Evolutionary conservation across 1,284 basidiomycete genomes (phyloP).

Genomic region (Boletus semigastroideus): DNA sequence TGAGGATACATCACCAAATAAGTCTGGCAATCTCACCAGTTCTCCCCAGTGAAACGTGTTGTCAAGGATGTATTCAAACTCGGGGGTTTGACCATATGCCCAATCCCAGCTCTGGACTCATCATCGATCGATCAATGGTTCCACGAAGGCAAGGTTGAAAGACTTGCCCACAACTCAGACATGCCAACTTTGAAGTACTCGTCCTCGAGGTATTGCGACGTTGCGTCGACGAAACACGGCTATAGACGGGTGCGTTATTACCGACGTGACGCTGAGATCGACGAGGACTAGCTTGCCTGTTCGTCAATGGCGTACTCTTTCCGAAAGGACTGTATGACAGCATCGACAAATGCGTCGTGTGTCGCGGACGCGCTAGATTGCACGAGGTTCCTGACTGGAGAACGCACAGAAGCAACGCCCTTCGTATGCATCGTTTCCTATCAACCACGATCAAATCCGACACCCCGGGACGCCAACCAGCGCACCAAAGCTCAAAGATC

Average conservation of each 20-base stretch:
- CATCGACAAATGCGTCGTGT: constrained; percentile 72
- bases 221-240: constrained; percentile 43
- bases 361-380: constrained; percentile 53
- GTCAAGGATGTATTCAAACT: constrained; percentile 70
- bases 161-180: constrained; percentile 65
- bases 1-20: neutral
- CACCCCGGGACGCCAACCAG: neutral
- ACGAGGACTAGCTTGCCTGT: constrained; percentile 34
- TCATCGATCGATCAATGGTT: neutral
- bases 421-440: constrained; percentile 80
- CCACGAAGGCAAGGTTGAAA: neutral
- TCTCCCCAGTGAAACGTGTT: constrained; percentile 59
- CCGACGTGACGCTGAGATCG: neutral
- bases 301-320: constrained; percentile 58
- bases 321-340: constrained; percentile 73
- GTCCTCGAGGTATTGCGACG: constrained; percentile 43
- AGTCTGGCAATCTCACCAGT: constrained; percentile 44
- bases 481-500: neutral
- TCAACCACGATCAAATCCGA: neutral
- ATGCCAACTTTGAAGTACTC: constrained; percentile 67
- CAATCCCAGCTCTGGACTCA: constrained; percentile 82
- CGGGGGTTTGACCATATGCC: constrained; percentile 92
- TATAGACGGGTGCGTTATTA: constrained; percentile 9
- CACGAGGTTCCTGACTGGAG: constrained; percentile 85
- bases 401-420: constrained; percentile 89